Evolutionary conservation across 306 rosid genomes (phyloP).

Genomic region (Cucumis sativus): Cucumber_9930_V3 NC_026655.2:19113001-19113500

Average conservation of each 20-base stretch:
- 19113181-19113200: slow-evolving; percentile 15
- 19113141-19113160: slow-evolving; percentile 7
- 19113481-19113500: slow-evolving; percentile 65
- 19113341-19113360: slow-evolving; percentile 24
- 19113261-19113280: slow-evolving; percentile 43
- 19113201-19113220: slow-evolving; percentile 45
- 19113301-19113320: slow-evolving; percentile 50
- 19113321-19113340: neutral
- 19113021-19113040: neutral
- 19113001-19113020: neutral
- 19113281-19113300: slow-evolving; percentile 49
- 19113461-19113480: slow-evolving; percentile 28
- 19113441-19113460: slow-evolving; percentile 5
- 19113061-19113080: slow-evolving; percentile 48
- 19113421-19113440: slow-evolving; percentile 50
- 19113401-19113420: slow-evolving; percentile 35
- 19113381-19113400: slow-evolving; percentile 25
- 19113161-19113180: slow-evolving; percentile 9
- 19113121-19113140: slow-evolving; percentile 4
- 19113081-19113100: slow-evolving; percentile 31
- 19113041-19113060: slow-evolving; percentile 33
- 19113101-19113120: slow-evolving; percentile 3
- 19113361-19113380: slow-evolving; percentile 59
- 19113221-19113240: slow-evolving; percentile 60
- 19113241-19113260: slow-evolving; percentile 64